Base-by-base conservation (phyloP, 345 rosid genomes). In the Cardamine chenopodiifolia region DNA sequence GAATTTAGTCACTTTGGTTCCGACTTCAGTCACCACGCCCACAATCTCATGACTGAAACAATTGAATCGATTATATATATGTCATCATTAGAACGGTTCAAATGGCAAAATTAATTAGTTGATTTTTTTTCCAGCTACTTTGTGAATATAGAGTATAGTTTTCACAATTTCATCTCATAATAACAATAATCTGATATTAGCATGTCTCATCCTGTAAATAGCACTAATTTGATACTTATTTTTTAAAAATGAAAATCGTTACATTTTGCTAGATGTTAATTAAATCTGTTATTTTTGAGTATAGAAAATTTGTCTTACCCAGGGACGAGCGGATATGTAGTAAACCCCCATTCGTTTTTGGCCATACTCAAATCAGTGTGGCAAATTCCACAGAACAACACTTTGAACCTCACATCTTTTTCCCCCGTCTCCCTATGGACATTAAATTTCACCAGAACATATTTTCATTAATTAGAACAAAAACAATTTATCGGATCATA, bases 41-140 rank as follows among this genome's bases (percentile, higher is more conserved):
- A 74, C 82, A 17, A 88, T 81, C 78, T 88, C 90, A 74, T 88
- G 93, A 65, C 93, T 88, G 71, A 34, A 58, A 31, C 23, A 66
- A 10, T 56, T 55, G 14, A 20, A 20, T 39, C 34, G 34, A 17
- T 68, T 26, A 3, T 12, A 56, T 55, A 23, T 25, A 39, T 45
- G 4, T 25, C 42, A 42, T 23, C 19, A 61, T 7, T 22, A 17
- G 35, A 56, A 7, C 62, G 17, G 9, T 8, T 15, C 23, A 20
- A 18, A 12, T 52, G n/a, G n/a, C 23, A 52, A 48, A 48, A 48
- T 8, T 11, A 52, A 50, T 22, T 47, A 17, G 42, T 37, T 39
- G 13, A 1, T 32, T 11, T 39, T 37, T 37, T 9, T n/a, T n/a
- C n/a, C n/a, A 32, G 10, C 40, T 10, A 37, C 14, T 37, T 37